A percentile compares a stretch with the other conserved stretches of the same genome.
Conservation (phyloP, 192 early-diverging fungal species). For the Coemansia sp. region DNA sequence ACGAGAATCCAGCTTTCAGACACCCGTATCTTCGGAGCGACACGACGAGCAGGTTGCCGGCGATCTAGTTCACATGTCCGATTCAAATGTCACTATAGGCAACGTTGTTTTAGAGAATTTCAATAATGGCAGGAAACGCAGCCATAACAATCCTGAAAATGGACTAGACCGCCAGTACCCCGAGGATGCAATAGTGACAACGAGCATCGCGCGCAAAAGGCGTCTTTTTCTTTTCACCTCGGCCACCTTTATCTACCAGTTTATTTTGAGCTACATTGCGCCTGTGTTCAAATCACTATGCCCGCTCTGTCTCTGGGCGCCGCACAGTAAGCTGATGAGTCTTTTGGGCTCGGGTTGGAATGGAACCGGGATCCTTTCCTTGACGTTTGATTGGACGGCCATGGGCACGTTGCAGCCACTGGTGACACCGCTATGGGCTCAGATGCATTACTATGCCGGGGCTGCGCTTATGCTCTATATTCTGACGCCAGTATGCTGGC, state of each 20-base stretch:
- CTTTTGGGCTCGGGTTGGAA: slow-evolving; percentile 51
- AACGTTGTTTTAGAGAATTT: background rate
- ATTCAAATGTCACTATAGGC: slow-evolving; percentile 5
- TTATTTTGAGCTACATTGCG: slow-evolving; percentile 61
- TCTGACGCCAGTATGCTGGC: slow-evolving; percentile 67
- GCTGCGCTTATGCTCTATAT: slow-evolving; percentile 70
- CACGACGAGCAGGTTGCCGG: too few species aligned
- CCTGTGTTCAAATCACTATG: slow-evolving; percentile 69
- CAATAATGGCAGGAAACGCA: background rate
- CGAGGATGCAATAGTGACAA: background rate
- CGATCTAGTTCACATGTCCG: background rate
- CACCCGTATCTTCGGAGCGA: too few species aligned
- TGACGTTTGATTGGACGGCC: slow-evolving; percentile 74
- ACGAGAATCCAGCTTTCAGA: background rate
- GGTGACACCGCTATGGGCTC: slow-evolving; percentile 70
- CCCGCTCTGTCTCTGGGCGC: slow-evolving; percentile 58
- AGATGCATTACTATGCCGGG: slow-evolving; percentile 66
- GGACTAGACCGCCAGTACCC: too few species aligned
- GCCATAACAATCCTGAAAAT: background rate
- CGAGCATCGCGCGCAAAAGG: slow-evolving; percentile 19
- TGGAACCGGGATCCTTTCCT: slow-evolving; percentile 66
- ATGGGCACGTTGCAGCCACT: slow-evolving; percentile 61
- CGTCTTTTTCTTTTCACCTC: slow-evolving; percentile 25
- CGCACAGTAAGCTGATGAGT: slow-evolving; percentile 25
- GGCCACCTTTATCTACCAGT: slow-evolving; percentile 52